Base-by-base conservation (phyloP, 768 basidiomycete species). In the Lepiota brunneoincarnata region DNA sequence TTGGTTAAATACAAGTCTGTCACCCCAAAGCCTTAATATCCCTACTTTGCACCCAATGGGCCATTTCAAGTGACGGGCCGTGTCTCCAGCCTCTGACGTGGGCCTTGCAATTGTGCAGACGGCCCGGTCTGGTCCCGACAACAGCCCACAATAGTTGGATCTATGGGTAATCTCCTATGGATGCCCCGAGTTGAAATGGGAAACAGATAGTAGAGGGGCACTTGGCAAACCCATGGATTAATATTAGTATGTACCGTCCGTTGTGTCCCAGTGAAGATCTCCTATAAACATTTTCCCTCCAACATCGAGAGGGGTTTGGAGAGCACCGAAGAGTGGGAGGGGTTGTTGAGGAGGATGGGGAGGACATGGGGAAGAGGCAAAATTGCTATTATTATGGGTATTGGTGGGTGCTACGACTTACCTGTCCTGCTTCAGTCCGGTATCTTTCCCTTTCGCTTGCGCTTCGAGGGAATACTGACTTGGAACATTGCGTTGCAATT, bases 221-320 rank as follows among this genome's bases (percentile, higher is more conserved):
- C n/a, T 61, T 55, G 63, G 49, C 67, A 58, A 71, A 63, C 69
- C 61, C 67, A 70, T 64, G 70, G 72, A 69, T 61, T 63, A 61
- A 67, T 64, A n/a, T n/a, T n/a, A n/a, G 62, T 72, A 75, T 75
- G 58, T 82, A 99, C 97, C 96, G 80, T 98, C 96, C 69, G 93
- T 96, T 64, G 97, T 98, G 73, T 98, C 96, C 97, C 97, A 99
- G 76, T 98, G 97, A 61, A 99, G 80, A 60, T 97, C 97, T 59
- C 97, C 97, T 68, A 99, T 94, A 73, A 99, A 99, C 97, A 99
- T 99, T 81, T 99, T 99, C 74, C 97, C 97, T 78, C 71, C 75
- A 69, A 74, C 63, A 49, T 58, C 37, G 57, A 56, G 56, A 54
- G 56, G 57, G 56, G 54, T 55, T 51, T 58, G 49, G 57, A 51